A percentile compares a stretch with the other conserved stretches of the same genome.
These are phyloP conservation scores for Citrus unshiu DNA, from an alignment of 345 rosid species.

Conservation along the genomic window DNA sequence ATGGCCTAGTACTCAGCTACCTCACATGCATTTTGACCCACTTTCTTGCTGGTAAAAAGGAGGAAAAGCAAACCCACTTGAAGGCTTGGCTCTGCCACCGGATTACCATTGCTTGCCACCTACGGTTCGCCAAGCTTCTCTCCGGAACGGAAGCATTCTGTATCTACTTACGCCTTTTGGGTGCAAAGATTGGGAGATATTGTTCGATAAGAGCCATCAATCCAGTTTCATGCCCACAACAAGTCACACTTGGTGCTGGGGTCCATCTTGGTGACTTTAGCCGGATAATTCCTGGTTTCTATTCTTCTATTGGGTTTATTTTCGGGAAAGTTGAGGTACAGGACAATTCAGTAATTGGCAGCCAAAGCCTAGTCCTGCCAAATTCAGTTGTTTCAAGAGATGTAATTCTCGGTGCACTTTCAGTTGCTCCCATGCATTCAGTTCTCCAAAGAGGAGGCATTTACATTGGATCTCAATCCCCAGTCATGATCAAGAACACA, in stretches of 20 bases:
- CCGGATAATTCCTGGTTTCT: slow-evolving; percentile 42
- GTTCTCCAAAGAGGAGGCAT: slow-evolving; percentile 52
- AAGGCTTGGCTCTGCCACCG: slow-evolving; percentile 47
- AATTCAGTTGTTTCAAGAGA: slow-evolving; percentile 41
- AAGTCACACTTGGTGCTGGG: slow-evolving; percentile 44
- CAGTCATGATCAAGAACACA: slow-evolving; percentile 60
- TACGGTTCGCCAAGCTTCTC: slow-evolving; percentile 55
- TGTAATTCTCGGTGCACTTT: slow-evolving; percentile 65
- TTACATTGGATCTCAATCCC: slow-evolving; percentile 55
- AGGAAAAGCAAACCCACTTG: slow-evolving; percentile 22
- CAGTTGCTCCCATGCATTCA: slow-evolving; percentile 54
- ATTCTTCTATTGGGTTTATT: slow-evolving; percentile 35
- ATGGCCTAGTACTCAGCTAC: slow-evolving; percentile 52
- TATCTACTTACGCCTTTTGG: slow-evolving; percentile 47
- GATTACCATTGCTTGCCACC: slow-evolving; percentile 53
- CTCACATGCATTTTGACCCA: slow-evolving; percentile 35
- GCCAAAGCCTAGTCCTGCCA: slow-evolving; percentile 61
- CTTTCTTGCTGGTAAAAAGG: slow-evolving; percentile 31
- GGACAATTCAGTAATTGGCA: slow-evolving; percentile 57
- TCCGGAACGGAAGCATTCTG: slow-evolving; percentile 68
- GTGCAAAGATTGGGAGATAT: slow-evolving; percentile 48
- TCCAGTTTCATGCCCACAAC: slow-evolving; percentile 47
- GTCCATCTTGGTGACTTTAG: slow-evolving; percentile 73
- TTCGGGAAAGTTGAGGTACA: slow-evolving; percentile 38
- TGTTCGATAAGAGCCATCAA: slow-evolving; percentile 69